A percentile compares a stretch with the other conserved stretches of the same genome.
Evolutionary conservation across 495 filamentous ascomycete genomes (phyloP).

Genomic region (Penicillium pancosmium): DNA sequence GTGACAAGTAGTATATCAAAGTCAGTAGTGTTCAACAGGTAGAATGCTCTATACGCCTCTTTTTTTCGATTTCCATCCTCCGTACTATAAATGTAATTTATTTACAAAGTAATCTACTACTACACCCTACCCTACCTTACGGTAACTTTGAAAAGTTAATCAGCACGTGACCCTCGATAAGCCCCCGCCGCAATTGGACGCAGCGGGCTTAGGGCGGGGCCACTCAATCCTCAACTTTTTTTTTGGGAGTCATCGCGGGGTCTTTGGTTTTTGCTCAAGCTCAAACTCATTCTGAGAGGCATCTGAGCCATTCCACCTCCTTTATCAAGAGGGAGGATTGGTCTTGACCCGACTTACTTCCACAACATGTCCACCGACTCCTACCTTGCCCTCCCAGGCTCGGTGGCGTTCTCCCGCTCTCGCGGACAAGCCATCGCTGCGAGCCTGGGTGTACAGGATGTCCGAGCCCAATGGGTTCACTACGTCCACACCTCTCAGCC

Average conservation of each 20-base stretch:
- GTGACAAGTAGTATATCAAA: too few relatives aligned
- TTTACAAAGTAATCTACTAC: too few relatives aligned
- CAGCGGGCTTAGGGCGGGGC: slow-evolving; percentile 34
- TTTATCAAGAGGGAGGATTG: slow-evolving; percentile 25
- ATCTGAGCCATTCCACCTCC: slow-evolving; percentile 29
- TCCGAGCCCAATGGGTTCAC: slow-evolving; percentile 67
- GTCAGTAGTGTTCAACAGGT: too few relatives aligned
- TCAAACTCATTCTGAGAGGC: slow-evolving; percentile 33
- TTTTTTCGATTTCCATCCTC: neutral
- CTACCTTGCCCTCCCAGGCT: slow-evolving; percentile 54
- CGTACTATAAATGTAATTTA: neutral
- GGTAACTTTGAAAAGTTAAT: slow-evolving; percentile 10
- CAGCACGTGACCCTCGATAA: slow-evolving; percentile 32
- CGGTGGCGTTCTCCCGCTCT: slow-evolving; percentile 57
- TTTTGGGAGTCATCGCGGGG: slow-evolving; percentile 31
- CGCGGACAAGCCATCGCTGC: slow-evolving; percentile 52
- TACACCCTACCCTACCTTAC: neutral
- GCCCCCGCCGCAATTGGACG: slow-evolving; percentile 20
- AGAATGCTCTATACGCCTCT: neutral
- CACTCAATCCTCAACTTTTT: slow-evolving; percentile 26
- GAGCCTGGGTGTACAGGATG: slow-evolving; percentile 55
- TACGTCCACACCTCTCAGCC: slow-evolving; percentile 54
- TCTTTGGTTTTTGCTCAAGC: slow-evolving; percentile 30
- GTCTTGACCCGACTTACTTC: slow-evolving; percentile 10
- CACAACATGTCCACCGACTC: slow-evolving; percentile 41